Conservation (phyloP, 2,329 filamentous ascomycete species). For the Arthrobotrys megalospora region DNA sequence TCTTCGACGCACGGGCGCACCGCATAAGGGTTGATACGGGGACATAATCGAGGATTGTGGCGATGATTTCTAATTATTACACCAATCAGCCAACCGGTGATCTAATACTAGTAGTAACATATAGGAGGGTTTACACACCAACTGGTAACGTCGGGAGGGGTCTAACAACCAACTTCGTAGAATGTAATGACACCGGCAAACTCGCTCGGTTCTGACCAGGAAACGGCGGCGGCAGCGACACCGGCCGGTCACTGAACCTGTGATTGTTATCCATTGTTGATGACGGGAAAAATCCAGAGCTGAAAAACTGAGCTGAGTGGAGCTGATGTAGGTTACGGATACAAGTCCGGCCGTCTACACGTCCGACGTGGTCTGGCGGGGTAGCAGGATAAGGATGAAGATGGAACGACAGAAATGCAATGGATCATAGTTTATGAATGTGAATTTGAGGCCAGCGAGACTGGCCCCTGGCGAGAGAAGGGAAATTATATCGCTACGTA, state of each 20-base stretch:
- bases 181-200: constrained; percentile 47
- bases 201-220: constrained; percentile 47
- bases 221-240: constrained; percentile 56
- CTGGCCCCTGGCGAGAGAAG: constrained; percentile 12
- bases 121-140: constrained; percentile 22
- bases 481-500: constrained; percentile 24
- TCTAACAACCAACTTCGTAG: constrained; percentile 42
- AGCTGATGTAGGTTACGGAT: constrained; percentile 7
- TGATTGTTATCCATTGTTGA: constrained; percentile 37
- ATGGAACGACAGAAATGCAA: constrained; percentile 3
- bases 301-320: constrained; percentile 9
- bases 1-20: constrained; percentile 85
- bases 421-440: constrained; percentile 18
- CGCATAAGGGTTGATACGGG: constrained; percentile 86
- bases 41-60: constrained; percentile 88
- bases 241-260: constrained; percentile 29
- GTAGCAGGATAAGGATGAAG: not conserved
- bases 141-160: constrained; percentile 51
- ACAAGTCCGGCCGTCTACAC: constrained; percentile 13
- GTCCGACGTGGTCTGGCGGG: constrained; percentile 10
- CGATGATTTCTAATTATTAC: constrained; percentile 80
- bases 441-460: constrained; percentile 19
- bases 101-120: not conserved
- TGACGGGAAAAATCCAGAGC: not conserved
- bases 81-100: constrained; percentile 23